These are phyloP conservation scores for Russula abietina DNA, from an alignment of 768 basidiomycete species.

Conservation along the genomic window DNA sequence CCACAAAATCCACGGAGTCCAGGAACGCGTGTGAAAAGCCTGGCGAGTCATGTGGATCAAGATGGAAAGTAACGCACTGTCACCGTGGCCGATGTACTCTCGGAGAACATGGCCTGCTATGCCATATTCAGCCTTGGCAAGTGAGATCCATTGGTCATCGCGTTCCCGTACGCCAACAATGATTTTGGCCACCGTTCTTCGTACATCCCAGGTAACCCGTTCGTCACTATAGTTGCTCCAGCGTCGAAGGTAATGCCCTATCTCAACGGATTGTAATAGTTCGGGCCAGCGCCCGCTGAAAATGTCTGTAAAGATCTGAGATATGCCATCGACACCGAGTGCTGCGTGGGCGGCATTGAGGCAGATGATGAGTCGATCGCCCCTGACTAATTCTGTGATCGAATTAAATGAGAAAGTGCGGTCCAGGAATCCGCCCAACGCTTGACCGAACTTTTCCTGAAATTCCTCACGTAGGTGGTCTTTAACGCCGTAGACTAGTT, in stretches of 20 bases:
- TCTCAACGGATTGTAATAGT: background rate
- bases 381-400: background rate
- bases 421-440: background rate
- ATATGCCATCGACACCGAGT: background rate
- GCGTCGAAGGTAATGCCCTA: background rate
- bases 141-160: background rate
- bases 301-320: background rate
- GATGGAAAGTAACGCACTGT: background rate
- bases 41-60: background rate
- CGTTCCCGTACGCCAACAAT: background rate
- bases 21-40: background rate
- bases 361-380: background rate
- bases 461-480: background rate
- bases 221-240: background rate
- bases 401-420: background rate
- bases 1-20: background rate
- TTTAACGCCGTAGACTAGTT: rapidly evolving
- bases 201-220: background rate
- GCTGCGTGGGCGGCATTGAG: background rate
- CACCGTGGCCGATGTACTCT: background rate
- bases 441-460: background rate
- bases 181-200: background rate
- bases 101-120: background rate
- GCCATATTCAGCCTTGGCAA: background rate
- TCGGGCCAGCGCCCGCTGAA: background rate